A percentile compares a stretch with the other conserved stretches of the same genome.
Evolutionary conservation across 768 basidiomycete genomes (phyloP).

Genomic region (Leucosporidium scottii): DNA sequence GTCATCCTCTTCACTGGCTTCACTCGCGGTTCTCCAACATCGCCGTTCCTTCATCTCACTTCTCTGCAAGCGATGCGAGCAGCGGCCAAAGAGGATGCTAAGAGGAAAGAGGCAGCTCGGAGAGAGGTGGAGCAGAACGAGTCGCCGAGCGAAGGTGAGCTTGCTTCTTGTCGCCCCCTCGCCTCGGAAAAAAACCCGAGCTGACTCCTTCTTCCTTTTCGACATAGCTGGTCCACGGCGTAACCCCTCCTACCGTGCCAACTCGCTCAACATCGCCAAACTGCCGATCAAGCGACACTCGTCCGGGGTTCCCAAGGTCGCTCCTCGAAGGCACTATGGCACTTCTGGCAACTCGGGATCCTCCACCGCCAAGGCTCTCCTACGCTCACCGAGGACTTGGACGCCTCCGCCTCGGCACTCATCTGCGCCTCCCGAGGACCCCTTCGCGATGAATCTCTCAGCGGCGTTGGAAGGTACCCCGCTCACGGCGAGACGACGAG

Average conservation of each 20-base stretch:
- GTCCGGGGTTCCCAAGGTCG: slow-evolving; percentile 10
- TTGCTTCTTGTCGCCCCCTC: neutral
- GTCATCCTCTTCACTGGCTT: slow-evolving; percentile 80
- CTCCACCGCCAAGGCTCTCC: neutral
- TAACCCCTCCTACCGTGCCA: neutral
- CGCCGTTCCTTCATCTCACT: slow-evolving; percentile 31
- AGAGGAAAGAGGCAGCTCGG: neutral
- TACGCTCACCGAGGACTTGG: neutral
- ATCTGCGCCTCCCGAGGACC: neutral
- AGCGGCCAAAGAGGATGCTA: neutral
- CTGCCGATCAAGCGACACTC: slow-evolving; percentile 17
- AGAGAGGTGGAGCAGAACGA: neutral
- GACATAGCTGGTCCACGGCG: too few species aligned
- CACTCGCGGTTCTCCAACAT: slow-evolving; percentile 59
- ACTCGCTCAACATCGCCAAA: neutral
- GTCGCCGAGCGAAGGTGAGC: neutral
- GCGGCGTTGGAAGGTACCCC: slow-evolving; percentile 2
- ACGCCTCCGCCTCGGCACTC: neutral
- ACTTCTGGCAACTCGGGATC: neutral
- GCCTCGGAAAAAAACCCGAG: too few species aligned
- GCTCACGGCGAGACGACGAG: slow-evolving; percentile 1
- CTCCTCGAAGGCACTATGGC: slow-evolving; percentile 22
- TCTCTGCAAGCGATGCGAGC: neutral
- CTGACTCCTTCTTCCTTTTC: neutral
- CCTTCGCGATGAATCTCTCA: slow-evolving; percentile 4